A percentile compares a stretch with the other conserved stretches of the same genome.
Conservation (phyloP, 2,329 filamentous ascomycete genomes). For the Aspergillus flavus region DNA sequence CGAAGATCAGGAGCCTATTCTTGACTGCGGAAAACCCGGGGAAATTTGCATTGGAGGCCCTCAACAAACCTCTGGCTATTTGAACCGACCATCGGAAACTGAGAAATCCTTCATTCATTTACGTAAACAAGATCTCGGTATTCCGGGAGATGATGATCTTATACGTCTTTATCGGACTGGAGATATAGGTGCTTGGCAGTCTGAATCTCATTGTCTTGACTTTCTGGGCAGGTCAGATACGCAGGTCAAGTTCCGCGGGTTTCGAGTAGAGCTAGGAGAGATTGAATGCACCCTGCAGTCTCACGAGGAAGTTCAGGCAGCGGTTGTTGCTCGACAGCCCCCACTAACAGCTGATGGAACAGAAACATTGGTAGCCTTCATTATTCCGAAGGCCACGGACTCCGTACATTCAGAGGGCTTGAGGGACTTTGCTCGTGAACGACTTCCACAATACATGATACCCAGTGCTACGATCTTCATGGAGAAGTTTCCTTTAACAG, state of each 20-base stretch:
- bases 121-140: background rate
- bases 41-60: conserved; percentile 76
- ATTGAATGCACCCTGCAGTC: conserved; percentile 72
- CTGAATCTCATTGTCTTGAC: conserved; percentile 75
- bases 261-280: conserved; percentile 84
- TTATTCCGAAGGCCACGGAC: background rate
- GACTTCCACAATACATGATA: conserved; percentile 71
- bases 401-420: conserved; percentile 49
- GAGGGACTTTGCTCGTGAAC: conserved; percentile 65
- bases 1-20: conserved; percentile 2
- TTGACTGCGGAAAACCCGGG: conserved; percentile 65
- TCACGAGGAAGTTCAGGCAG: background rate
- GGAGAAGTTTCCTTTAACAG: conserved; percentile 67
- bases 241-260: conserved; percentile 87
- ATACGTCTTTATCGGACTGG: conserved; percentile 66
- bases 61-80: conserved; percentile 74
- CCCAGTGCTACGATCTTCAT: conserved; percentile 66
- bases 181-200: conserved; percentile 66
- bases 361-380: conserved; percentile 5
- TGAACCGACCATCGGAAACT: conserved; percentile 59
- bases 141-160: background rate
- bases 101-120: conserved; percentile 66
- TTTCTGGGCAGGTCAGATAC: conserved; percentile 74
- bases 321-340: conserved; percentile 3
- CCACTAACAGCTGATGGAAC: background rate